Base-by-base conservation (phyloP, 164 flowering plant species). In the Umbilicus rupestris region DNA sequence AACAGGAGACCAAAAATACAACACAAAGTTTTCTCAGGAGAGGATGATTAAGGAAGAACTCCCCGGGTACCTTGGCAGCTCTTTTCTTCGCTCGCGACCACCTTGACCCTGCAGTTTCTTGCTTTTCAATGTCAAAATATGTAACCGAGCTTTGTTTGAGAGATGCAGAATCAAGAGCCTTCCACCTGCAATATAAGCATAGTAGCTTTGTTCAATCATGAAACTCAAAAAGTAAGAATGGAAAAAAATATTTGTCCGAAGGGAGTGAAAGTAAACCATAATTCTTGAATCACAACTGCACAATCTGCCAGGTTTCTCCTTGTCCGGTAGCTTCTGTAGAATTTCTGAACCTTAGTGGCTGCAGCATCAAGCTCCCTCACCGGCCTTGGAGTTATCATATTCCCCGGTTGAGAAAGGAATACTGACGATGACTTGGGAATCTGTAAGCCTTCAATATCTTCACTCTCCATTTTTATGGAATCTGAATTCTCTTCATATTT, bases 241-340 rank as follows among this genome's bases (percentile, higher is more conserved):
- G 64, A 46, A 20, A 30, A 11, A 10, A 30, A 16, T 28, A 20
- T 20, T 7, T 42, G 24, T 1, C 2, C n/a, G 15, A 5, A 65
- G 45, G 28, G 46, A 69, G 72, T 5, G 1, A 5, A 15, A 55
- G 17, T 28, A 42, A 65, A 81, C 84, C 84, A 81, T 50, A 81
- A 78, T 67, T 81, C 84, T 72, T 81, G 82, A 68, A 78, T 72
- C 20, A 81, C 74, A 68, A 81, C 84, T 1, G 82, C 82, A 70
- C 84, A 78, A 67, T 81, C 84, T 39, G 84, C 84, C 39, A 81
- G 78, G 63, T 81, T 81, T 60, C 84, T 65, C 69, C 84, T 68
- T 0, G 82, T 81, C 45, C 82, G 67, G 33, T 81, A 81, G 64
- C 84, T 81, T 65, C 75, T 81, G 76, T 81, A 81, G 37, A 81